phyloP scores from a whole-genome alignment of 257 asterid genomes.

The Solanum peruvianum region DNA sequence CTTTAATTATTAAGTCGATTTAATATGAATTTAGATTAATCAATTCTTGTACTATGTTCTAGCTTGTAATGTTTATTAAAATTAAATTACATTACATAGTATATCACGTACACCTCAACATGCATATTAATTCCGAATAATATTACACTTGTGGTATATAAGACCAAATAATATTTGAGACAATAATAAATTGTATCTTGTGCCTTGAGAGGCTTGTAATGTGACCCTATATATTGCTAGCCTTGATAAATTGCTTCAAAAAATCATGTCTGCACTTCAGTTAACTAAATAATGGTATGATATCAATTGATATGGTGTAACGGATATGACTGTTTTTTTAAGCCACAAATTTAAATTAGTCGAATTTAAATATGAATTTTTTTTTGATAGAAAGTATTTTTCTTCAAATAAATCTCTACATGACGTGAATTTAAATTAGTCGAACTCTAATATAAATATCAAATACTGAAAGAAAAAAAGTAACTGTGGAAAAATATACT shows the following conservation, averaged over 20 bases:
- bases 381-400: too few relatives aligned
- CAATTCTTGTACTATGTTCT: not conserved
- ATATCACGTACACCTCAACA: not conserved
- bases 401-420: fast-evolving
- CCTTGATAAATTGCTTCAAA: not conserved
- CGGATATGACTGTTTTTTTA: too few relatives aligned
- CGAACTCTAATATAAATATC: too few relatives aligned
- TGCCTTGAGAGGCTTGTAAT: not conserved
- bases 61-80: not conserved
- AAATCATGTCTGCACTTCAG: not conserved
- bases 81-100: not conserved
- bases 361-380: too few relatives aligned
- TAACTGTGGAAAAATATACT: not conserved
- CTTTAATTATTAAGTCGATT: fast-evolving
- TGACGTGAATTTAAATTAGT: not conserved
- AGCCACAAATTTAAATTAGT: too few relatives aligned
- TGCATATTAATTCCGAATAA: not conserved
- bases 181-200: not conserved
- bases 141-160: not conserved
- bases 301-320: too few relatives aligned
- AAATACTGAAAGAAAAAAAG: fast-evolving
- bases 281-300: not conserved
- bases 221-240: not conserved
- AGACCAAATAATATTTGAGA: not conserved
- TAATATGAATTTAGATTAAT: not conserved